Conservation (phyloP, 306 rosid species). For the Medicago arabica region DNA sequence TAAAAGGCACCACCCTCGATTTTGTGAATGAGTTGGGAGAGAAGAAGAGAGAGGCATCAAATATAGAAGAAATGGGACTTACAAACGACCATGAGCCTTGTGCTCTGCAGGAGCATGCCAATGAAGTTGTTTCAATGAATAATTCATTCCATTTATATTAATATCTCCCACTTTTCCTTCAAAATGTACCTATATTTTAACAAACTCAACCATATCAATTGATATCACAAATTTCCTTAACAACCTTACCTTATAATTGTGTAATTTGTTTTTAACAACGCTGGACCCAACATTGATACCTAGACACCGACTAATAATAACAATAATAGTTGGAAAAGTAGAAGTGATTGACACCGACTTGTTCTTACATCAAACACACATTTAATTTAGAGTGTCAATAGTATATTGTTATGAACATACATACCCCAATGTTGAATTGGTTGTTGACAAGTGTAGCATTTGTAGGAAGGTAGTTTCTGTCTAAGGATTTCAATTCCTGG, state of each 20-base stretch:
- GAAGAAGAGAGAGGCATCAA: too few relatives aligned
- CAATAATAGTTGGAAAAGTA: too few relatives aligned
- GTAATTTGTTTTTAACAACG: too few relatives aligned
- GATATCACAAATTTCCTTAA: not conserved
- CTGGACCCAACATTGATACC: too few relatives aligned
- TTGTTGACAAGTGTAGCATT: constrained; percentile 73
- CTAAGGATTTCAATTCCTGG: constrained; percentile 47
- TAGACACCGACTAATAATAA: too few relatives aligned
- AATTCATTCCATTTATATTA: constrained; percentile 59
- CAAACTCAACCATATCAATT: constrained; percentile 6
- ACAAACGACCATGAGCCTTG: constrained; percentile 60
- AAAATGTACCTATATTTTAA: constrained; percentile 57
- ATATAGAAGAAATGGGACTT: constrained; percentile 14
- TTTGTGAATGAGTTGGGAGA: too few relatives aligned
- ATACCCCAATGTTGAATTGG: constrained; percentile 77
- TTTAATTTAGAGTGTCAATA: too few relatives aligned
- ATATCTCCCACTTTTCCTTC: constrained; percentile 59
- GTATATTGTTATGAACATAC: not conserved
- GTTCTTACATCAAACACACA: too few relatives aligned
- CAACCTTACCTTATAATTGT: not conserved
- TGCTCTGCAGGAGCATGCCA: constrained; percentile 97
- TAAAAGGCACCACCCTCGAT: not conserved
- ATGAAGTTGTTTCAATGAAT: constrained; percentile 69
- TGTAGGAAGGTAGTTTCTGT: constrained; percentile 49
- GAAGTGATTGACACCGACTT: too few relatives aligned